These are phyloP conservation scores for Anaeramoeba ignava DNA, from an alignment of 78 protist species.

Conservation along the genomic window DNA sequence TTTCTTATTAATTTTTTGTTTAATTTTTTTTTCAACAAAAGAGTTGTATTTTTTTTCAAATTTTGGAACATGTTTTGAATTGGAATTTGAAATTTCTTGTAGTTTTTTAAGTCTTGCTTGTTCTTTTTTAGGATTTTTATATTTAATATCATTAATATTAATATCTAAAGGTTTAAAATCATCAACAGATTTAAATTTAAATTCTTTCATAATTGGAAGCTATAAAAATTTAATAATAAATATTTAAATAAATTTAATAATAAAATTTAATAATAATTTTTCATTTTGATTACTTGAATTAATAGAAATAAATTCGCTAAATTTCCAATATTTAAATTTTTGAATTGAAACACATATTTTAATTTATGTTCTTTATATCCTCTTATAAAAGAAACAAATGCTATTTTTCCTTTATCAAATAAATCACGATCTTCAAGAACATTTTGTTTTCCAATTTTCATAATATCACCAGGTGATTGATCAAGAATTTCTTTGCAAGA, in stretches of 20 bases:
- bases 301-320: background rate
- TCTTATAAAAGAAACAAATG: slow-evolving; percentile 45
- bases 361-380: slow-evolving; percentile 66
- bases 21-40: background rate
- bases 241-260: no score
- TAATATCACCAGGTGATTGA: no score
- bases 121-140: background rate
- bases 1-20: background rate
- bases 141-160: background rate
- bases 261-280: no score
- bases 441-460: background rate
- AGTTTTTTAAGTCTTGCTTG: background rate
- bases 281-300: no score
- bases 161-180: background rate
- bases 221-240: no score
- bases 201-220: background rate
- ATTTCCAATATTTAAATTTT: slow-evolving; percentile 22
- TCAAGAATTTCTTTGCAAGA: no score
- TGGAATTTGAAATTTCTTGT: background rate
- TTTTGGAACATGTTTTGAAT: no score
- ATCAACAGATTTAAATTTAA: background rate
- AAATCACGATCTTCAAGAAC: slow-evolving; percentile 28
- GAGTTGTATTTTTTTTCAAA: no score
- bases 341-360: slow-evolving; percentile 42
- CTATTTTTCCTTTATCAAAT: slow-evolving; percentile 20